Percentiles rank a stretch among this genome's conserved stretches.
Conservation (phyloP, 1,139 yeast species). For the Geotrichum restrictum region DNA sequence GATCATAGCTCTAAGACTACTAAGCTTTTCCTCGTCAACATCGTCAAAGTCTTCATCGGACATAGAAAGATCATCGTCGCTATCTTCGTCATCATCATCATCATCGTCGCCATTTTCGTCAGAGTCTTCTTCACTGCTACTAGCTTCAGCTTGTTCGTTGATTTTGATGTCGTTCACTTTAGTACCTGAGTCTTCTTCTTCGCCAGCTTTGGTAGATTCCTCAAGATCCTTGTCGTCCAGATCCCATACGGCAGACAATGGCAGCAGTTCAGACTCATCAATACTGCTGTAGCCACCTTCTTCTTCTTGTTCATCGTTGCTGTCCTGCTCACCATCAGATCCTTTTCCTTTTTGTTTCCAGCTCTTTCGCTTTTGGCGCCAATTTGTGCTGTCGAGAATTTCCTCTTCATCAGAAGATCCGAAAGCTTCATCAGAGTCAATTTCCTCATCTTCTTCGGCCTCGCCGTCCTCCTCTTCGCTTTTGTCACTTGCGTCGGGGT, state of each 20-base stretch:
- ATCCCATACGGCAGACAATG: conserved; percentile 87
- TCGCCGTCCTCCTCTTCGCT: conserved; percentile 35
- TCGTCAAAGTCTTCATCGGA: conserved; percentile 32
- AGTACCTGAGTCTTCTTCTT: conserved; percentile 21
- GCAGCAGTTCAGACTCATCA: conserved; percentile 70
- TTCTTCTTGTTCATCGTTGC: conserved; percentile 35
- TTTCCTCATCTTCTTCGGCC: conserved; percentile 44
- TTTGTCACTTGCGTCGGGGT: conserved; percentile 37
- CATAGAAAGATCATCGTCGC: conserved; percentile 32
- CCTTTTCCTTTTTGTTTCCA: conserved; percentile 24
- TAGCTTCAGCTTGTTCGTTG: conserved; percentile 27
- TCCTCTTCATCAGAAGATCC: conserved; percentile 38
- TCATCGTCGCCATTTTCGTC: conserved; percentile 39
- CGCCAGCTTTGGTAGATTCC: conserved; percentile 26
- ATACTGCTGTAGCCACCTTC: conserved; percentile 45
- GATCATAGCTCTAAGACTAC: conserved; percentile 28
- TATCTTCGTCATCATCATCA: conserved; percentile 32
- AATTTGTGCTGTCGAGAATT: conserved; percentile 24
- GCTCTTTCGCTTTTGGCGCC: conserved; percentile 27
- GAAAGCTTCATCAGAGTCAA: conserved; percentile 45
- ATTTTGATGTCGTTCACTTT: conserved; percentile 35
- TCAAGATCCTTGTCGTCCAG: conserved; percentile 52
- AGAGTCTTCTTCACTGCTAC: conserved; percentile 33
- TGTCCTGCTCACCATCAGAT: conserved; percentile 21
- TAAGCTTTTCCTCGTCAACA: conserved; percentile 29